These are phyloP conservation scores for Penicillium sp. DNA, from an alignment of 2,329 filamentous ascomycete species.

Conservation along the genomic window DNA sequence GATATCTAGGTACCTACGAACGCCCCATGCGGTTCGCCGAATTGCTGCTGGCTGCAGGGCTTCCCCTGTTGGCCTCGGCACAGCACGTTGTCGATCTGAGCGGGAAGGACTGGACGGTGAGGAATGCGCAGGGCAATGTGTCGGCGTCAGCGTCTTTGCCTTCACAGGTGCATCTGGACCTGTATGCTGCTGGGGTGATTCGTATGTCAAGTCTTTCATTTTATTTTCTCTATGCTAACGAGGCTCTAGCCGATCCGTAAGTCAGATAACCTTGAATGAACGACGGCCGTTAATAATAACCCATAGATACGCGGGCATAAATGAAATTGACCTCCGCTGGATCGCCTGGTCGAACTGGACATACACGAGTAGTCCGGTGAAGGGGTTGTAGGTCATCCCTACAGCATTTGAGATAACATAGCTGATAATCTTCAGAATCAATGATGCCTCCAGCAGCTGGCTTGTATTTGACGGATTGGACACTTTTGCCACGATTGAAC, in stretches of 20 bases:
- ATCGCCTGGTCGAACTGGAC: slow-evolving; percentile 59
- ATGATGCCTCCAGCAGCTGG: slow-evolving; percentile 44
- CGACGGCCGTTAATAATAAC: slow-evolving; percentile 5
- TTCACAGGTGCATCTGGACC: slow-evolving; percentile 58
- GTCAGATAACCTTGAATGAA: slow-evolving; percentile 10
- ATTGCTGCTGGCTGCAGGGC: slow-evolving; percentile 7
- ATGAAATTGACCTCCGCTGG: slow-evolving; percentile 60
- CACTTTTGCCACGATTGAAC: slow-evolving; percentile 55
- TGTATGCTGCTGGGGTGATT: slow-evolving; percentile 52
- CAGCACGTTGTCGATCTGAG: slow-evolving; percentile 41
- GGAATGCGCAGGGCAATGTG: slow-evolving; percentile 45
- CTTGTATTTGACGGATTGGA: slow-evolving; percentile 61
- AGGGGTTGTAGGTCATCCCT: slow-evolving; percentile 35
- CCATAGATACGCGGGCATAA: slow-evolving; percentile 49
- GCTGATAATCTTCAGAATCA: slow-evolving; percentile 18
- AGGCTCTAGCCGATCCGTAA: slow-evolving; percentile 30
- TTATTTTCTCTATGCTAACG: neutral
- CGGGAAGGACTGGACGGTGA: slow-evolving; percentile 43
- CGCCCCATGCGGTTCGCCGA: neutral
- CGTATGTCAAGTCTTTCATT: slow-evolving; percentile 32
- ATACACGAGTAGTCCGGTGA: slow-evolving; percentile 50
- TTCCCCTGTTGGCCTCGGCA: slow-evolving; percentile 18
- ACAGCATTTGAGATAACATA: neutral
- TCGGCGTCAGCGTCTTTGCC: slow-evolving; percentile 54
- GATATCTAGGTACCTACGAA: neutral